These are phyloP conservation scores for Leucogyrophana mollusca DNA, from an alignment of 768 basidiomycete species.

Conservation along the genomic window DNA sequence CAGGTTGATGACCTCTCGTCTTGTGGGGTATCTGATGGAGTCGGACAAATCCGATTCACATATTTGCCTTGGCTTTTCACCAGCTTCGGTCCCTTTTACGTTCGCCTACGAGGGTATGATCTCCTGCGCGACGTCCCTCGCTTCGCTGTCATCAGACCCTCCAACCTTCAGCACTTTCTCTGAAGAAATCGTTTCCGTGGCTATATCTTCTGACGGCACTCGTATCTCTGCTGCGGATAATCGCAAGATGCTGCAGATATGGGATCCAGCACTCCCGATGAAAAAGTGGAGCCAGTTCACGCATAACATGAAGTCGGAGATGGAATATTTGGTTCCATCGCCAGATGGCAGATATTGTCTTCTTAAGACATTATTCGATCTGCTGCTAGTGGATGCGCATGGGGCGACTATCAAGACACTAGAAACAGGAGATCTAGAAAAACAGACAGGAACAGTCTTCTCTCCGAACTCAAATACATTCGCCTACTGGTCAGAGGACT, in stretches of 20 bases:
- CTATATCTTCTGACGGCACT: not conserved
- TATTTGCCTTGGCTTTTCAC: constrained; percentile 6
- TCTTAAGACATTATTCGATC: not conserved
- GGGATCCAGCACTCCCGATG: constrained; percentile 7
- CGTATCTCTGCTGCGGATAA: accelerated
- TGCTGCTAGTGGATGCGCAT: constrained; percentile 8
- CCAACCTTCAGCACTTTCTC: not conserved
- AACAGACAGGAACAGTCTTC: constrained; percentile 7
- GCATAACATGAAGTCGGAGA: not conserved
- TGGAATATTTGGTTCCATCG: not conserved
- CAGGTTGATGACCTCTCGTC: constrained; percentile 7
- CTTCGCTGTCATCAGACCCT: constrained; percentile 1
- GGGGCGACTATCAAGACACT: constrained; percentile 6
- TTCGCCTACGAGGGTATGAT: not conserved
- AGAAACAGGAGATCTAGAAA: constrained; percentile 10
- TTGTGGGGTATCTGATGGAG: constrained; percentile 7
- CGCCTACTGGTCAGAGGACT: constrained; percentile 7
- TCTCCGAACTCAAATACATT: constrained; percentile 14
- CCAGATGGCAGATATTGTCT: constrained; percentile 12
- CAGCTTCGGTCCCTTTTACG: constrained; percentile 6
- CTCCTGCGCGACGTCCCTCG: not conserved
- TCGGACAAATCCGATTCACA: constrained; percentile 2
- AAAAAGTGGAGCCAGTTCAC: constrained; percentile 8
- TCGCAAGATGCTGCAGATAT: constrained; percentile 7
- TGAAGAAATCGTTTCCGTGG: not conserved